A percentile compares a stretch with the other conserved stretches of the same genome.
These are phyloP conservation scores for Eucalyptus rudis DNA, from an alignment of 345 rosid genomes.

Conservation along the genomic window DNA sequence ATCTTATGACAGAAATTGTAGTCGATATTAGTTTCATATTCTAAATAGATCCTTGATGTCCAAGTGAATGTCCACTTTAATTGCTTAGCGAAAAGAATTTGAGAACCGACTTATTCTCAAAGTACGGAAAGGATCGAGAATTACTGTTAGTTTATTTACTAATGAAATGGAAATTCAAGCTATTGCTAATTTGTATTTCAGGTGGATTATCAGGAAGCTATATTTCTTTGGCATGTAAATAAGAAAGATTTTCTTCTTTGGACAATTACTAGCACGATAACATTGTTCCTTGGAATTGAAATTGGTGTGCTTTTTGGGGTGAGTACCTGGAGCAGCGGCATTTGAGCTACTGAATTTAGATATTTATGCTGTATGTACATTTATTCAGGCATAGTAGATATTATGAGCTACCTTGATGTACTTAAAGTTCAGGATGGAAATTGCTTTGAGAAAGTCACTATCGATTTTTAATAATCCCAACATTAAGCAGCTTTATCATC, in stretches of 20 bases:
- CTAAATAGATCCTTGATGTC: background rate
- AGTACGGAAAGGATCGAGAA: background rate
- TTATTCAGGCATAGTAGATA: background rate
- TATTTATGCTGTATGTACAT: background rate
- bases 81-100: background rate
- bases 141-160: background rate
- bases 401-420: background rate
- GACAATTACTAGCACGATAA: conserved; percentile 63
- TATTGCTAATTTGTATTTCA: conserved; percentile 6
- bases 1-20: background rate
- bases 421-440: background rate
- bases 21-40: background rate
- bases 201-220: conserved; percentile 95
- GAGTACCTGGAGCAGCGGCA: conserved; percentile 8
- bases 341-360: background rate
- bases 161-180: background rate
- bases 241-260: conserved; percentile 96
- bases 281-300: conserved; percentile 91
- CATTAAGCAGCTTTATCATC: background rate
- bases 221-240: conserved; percentile 88
- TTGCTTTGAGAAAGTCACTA: background rate
- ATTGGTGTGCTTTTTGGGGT: conserved; percentile 97
- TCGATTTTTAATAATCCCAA: background rate
- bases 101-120: background rate
- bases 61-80: background rate